Base-by-base conservation (phyloP, 108 stramenopile species). In the Nitzschia inconspicua region DNA sequence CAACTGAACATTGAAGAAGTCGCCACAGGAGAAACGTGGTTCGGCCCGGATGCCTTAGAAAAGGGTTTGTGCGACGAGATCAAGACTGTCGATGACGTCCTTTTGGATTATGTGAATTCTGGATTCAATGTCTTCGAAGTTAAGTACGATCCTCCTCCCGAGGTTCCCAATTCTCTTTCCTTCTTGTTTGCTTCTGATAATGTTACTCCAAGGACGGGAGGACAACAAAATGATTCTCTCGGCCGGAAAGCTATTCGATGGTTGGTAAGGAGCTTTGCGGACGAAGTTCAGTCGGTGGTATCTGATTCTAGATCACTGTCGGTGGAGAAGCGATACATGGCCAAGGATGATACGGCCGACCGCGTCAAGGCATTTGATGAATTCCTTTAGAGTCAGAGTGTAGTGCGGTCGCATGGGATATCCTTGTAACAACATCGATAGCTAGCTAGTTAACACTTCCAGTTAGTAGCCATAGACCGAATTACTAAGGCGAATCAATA, bases 11-110 rank as follows among this genome's bases (percentile, higher is more conserved):
- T 97, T 43, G 91, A 95, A 3, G 46, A 68, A 10, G 89, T 95
- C 22, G 92, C 95, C 7, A 97, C 96, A 7, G 96, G 96, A 1
- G 96, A 97, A 49, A 92, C 91, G 3, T 97, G 96, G 96, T 93
- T 93, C 62, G 96, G 93, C 5, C 67, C 72, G 20, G 89, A 86
- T 30, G 96, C 96, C 0, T 62, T 94, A 35, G 86, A 79, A 37
- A 68, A 60, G 40, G 88, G 89, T 28, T 57, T 97, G 16, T 91
- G 89, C 50, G 96, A 97, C 63, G 94, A 93, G 29, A 70, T 97
- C 55, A 76, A 68, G 42, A 93, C 94, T 0, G 79, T 73, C 1
- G 96, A 97, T 59, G 91, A 93, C 39, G 63, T 91, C 3, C 57
- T 93, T 4, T 48, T 85, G 40, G 78, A 91, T 35, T 89, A 74